phyloP scores from a whole-genome alignment of 768 basidiomycete species.

The Rhodotorula taiwanensis region DNA sequence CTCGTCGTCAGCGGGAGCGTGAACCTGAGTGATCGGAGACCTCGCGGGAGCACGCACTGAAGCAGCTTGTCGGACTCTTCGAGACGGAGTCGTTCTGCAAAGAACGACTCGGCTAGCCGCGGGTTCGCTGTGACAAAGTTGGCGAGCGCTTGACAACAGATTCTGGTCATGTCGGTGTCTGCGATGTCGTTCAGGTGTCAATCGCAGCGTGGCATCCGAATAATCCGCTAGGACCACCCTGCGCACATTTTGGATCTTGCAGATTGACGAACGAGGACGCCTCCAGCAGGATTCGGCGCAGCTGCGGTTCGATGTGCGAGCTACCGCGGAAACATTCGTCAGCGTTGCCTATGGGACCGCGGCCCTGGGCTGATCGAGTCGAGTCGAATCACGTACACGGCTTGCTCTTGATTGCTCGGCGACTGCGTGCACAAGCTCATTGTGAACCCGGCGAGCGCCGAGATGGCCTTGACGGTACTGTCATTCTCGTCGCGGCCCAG shows the following conservation, averaged over 20 bases:
- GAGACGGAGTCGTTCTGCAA: background rate
- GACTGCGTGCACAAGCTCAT: constrained; percentile 12
- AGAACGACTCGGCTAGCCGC: background rate
- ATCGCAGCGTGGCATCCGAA: background rate
- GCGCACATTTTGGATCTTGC: constrained; percentile 16
- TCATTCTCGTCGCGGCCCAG: constrained; percentile 3
- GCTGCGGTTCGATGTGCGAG: constrained; percentile 16
- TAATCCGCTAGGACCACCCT: background rate
- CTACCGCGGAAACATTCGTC: background rate
- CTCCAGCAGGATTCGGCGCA: constrained; percentile 6
- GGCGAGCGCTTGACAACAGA: constrained; percentile 30
- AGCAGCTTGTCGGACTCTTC: constrained; percentile 11
- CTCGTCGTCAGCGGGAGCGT: background rate
- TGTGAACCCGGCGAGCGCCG: constrained; percentile 21
- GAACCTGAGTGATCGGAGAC: too few species aligned
- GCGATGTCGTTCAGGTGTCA: background rate
- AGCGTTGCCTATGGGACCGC: too few species aligned
- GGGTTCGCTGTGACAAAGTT: constrained; percentile 29
- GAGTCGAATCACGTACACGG: constrained; percentile 26
- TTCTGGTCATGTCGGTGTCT: constrained; percentile 22
- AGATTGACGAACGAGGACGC: constrained; percentile 30
- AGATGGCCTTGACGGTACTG: background rate
- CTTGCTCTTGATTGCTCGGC: constrained; percentile 1
- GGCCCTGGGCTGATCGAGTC: too few species aligned
- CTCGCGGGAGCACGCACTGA: background rate